These are phyloP conservation scores for Kalmusia sp. DNA, from an alignment of 2,329 filamentous ascomycete species.

Conservation along the genomic window DNA sequence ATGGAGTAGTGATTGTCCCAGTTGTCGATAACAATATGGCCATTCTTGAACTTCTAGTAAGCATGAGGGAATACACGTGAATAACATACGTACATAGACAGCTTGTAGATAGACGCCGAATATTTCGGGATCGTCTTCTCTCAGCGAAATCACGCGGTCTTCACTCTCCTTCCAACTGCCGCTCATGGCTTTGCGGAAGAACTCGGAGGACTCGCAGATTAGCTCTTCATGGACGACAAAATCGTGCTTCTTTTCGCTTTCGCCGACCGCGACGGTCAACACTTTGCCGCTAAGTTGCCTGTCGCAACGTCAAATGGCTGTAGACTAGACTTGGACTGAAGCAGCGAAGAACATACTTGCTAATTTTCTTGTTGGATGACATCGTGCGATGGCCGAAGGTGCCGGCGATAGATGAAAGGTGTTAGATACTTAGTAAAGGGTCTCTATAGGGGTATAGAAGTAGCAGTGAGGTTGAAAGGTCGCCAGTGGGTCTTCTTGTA, in stretches of 20 bases:
- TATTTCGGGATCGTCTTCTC: constrained; percentile 11
- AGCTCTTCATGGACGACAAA: constrained; percentile 20
- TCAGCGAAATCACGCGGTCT: constrained; percentile 9
- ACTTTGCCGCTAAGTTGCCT: neutral
- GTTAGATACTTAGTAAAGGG: too few species aligned
- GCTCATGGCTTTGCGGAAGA: constrained; percentile 23
- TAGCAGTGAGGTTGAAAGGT: too few species aligned
- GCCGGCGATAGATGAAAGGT: too few species aligned
- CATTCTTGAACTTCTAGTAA: neutral
- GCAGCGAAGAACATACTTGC: too few species aligned
- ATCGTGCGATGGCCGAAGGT: too few species aligned
- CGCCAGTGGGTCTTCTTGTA: too few species aligned
- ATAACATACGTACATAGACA: neutral
- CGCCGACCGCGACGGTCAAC: constrained; percentile 14
- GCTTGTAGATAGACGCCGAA: constrained; percentile 21
- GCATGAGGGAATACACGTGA: neutral
- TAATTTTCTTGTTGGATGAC: too few species aligned
- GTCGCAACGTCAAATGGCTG: neutral
- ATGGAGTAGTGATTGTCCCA: neutral
- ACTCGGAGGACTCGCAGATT: constrained; percentile 16
- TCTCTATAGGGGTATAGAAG: too few species aligned
- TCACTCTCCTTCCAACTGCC: constrained; percentile 19
- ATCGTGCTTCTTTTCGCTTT: neutral
- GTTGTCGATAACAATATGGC: neutral
- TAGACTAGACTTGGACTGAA: neutral